phyloP scores from a whole-genome alignment of 73 alveolate species.

The Diophrys appendiculata region DNA sequence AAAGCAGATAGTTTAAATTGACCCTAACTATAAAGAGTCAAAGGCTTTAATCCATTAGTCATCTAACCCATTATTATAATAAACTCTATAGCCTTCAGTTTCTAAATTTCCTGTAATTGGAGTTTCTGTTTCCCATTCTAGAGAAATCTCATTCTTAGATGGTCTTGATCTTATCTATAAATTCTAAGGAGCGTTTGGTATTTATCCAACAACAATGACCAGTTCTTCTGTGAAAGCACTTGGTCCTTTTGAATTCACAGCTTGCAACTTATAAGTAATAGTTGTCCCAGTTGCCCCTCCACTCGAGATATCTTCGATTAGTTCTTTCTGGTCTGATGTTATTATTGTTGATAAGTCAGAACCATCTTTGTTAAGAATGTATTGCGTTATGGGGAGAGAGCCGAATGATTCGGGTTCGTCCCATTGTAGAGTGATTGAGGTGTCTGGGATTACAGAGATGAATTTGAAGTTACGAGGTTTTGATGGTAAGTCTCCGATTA shows the following conservation, averaged over 20 bases:
- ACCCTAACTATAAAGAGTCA: constrained; percentile 16
- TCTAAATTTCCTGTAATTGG: constrained; percentile 50
- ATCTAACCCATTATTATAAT: constrained; percentile 33
- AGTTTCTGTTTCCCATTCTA: constrained; percentile 64
- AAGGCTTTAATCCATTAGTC: constrained; percentile 1
- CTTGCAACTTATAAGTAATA: constrained; percentile 55
- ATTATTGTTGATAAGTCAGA: constrained; percentile 31
- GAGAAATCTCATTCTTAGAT: constrained; percentile 29
- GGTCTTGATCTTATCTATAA: constrained; percentile 45
- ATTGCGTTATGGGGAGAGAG: constrained; percentile 49
- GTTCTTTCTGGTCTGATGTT: constrained; percentile 17
- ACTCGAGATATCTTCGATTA: constrained; percentile 35
- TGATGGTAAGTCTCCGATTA: constrained; percentile 52
- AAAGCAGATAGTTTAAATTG: constrained; percentile 6
- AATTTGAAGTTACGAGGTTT: constrained; percentile 34
- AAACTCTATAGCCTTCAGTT: constrained; percentile 64
- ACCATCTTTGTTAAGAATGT: constrained; percentile 40
- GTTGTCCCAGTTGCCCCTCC: constrained; percentile 56
- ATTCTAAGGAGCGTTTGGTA: constrained; percentile 65
- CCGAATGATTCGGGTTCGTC: constrained; percentile 68
- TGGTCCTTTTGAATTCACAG: constrained; percentile 64
- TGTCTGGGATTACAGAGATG: constrained; percentile 31
- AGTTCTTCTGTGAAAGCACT: constrained; percentile 56
- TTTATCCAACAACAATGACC: constrained; percentile 46
- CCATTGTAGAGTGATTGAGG: constrained; percentile 54